Evolutionary conservation across 225 moss, liverwort and hornwort genomes (phyloP).

Genomic region (Straminergon stramineum): DNA sequence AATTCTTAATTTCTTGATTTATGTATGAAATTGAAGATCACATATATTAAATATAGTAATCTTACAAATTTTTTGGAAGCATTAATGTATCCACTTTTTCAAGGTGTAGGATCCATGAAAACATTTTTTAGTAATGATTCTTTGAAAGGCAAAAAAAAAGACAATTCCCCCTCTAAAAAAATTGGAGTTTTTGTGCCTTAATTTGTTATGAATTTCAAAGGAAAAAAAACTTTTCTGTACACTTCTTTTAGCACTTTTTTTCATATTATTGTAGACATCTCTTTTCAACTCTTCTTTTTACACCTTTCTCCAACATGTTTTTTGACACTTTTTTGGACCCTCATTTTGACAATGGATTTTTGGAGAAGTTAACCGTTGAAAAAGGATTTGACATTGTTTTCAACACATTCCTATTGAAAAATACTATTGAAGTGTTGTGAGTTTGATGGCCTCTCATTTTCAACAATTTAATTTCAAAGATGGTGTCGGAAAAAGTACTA

Average conservation of each 20-base stretch:
- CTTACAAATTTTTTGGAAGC: not conserved
- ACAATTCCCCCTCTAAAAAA: not conserved
- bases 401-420: fast-evolving
- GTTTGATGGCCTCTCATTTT: not conserved
- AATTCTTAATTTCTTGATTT: not conserved
- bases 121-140: not conserved
- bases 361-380: fast-evolving
- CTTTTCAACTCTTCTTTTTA: not conserved
- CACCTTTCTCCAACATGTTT: not conserved
- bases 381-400: not conserved
- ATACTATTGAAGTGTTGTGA: not conserved
- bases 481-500: fast-evolving
- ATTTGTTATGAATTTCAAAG: not conserved
- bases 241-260: not conserved
- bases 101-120: not conserved
- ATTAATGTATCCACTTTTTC: too few relatives aligned
- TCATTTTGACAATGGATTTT: not conserved
- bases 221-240: too few relatives aligned
- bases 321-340: too few relatives aligned
- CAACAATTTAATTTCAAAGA: not conserved
- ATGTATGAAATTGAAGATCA: not conserved
- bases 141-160: not conserved
- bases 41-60: not conserved
- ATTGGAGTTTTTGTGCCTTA: not conserved
- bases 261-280: too few relatives aligned